These are phyloP conservation scores for Rhododendron ovatum DNA, from an alignment of 148 eudicot species.

Conservation along the genomic window DNA sequence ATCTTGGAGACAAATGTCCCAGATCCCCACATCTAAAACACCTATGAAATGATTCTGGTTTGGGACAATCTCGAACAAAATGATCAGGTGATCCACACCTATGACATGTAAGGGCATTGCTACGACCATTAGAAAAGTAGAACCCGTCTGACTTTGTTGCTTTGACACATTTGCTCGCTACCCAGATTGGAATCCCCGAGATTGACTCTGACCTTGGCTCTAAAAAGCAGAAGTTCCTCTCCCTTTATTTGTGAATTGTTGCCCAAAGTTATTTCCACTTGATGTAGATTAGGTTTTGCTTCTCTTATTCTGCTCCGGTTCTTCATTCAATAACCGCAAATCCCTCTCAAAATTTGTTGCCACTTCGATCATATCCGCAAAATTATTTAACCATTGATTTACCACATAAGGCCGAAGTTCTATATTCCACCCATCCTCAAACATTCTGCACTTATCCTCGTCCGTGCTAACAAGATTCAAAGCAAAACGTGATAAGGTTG, in stretches of 20 bases:
- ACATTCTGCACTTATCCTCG: no score
- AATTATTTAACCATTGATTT: no score
- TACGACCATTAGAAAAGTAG: neutral
- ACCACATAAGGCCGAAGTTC: no score
- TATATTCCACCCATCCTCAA: no score
- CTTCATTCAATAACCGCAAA: no score
- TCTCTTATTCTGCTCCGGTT: no score
- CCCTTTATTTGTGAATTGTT: neutral
- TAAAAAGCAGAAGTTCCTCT: neutral
- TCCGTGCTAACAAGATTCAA: no score
- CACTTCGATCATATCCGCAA: no score
- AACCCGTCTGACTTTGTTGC: neutral
- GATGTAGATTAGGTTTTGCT: no score
- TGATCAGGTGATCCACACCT: neutral
- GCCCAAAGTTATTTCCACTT: no score
- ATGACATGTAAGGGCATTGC: neutral
- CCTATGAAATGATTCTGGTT: neutral
- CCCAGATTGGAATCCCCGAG: neutral
- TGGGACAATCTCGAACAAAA: neutral
- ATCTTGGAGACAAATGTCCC: neutral
- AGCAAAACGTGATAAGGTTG: no score
- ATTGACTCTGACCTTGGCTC: neutral
- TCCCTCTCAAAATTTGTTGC: no score
- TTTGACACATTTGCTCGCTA: neutral
- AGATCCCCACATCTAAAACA: neutral